Percentiles rank a stretch among this genome's conserved stretches.
Conservation (phyloP, 768 basidiomycete species). For the Pisolithus marmoratus region DNA sequence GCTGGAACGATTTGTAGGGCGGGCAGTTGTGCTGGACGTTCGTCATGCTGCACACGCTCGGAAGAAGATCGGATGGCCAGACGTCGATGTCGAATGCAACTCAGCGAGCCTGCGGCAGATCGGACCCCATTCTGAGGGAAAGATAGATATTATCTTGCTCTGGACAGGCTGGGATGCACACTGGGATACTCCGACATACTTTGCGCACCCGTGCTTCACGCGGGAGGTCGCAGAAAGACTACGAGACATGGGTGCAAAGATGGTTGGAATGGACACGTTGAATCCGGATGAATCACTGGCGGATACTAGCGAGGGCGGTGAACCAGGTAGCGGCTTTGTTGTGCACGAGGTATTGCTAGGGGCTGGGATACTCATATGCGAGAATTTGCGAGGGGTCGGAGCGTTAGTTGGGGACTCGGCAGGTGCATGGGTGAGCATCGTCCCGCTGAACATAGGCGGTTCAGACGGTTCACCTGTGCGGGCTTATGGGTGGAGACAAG, state of each 20-base stretch:
- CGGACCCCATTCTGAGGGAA: constrained; percentile 22
- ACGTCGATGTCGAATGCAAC: constrained; percentile 3
- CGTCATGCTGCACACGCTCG: constrained; percentile 35
- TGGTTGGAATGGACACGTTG: constrained; percentile 59
- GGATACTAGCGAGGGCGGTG: constrained; percentile 5
- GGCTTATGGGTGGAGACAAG: constrained; percentile 50
- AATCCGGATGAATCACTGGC: constrained; percentile 58
- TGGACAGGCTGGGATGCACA: constrained; percentile 63
- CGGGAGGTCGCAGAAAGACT: constrained; percentile 47
- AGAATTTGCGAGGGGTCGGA: constrained; percentile 60
- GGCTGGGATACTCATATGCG: constrained; percentile 57
- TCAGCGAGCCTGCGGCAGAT: constrained; percentile 4
- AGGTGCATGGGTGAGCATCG: constrained; percentile 44
- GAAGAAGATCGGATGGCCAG: constrained; percentile 50
- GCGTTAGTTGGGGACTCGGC: constrained; percentile 21
- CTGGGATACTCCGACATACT: constrained; percentile 48
- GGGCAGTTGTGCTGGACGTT: constrained; percentile 53
- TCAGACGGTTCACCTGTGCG: constrained; percentile 53
- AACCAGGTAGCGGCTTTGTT: constrained; percentile 30
- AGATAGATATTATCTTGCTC: constrained; percentile 43
- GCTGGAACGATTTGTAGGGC: constrained; percentile 47
- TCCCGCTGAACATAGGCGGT: constrained; percentile 41
- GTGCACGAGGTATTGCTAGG: constrained; percentile 61
- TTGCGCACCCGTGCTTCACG: constrained; percentile 60
- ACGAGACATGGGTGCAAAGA: constrained; percentile 29